Base-by-base conservation (phyloP, 2,329 filamentous ascomycete species). In the Colletotrichum sp. region DNA sequence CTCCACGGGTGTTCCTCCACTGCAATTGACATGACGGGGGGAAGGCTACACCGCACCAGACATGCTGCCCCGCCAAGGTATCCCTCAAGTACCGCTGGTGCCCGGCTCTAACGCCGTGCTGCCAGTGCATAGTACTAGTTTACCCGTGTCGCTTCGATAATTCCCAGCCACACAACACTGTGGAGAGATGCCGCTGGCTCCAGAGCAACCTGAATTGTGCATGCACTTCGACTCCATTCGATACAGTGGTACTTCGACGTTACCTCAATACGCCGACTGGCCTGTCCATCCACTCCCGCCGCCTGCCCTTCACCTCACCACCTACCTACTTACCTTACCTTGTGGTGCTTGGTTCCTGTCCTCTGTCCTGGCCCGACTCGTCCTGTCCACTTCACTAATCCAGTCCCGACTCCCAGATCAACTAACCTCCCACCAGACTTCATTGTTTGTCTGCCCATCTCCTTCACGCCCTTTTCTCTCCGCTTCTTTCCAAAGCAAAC, bases 281-380 rank as follows among this genome's bases (percentile, higher is more conserved):
- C 28, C 63, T 28, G 24, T 59, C 70, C 36, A 68, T 64, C 59
- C 68, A 65, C 65, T 70, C 71, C 56, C 43, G 32, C 70, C 59
- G 66, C 55, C 71, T 70, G 71, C 66, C 71, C 26, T 73, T 73
- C 59, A 66, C 68, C 62, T 74, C 68, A 72, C 68, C 72, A 71
- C 58, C 65, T 61, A 14, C 14, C 14, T 38, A 32, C 30, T 12
- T 32, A 18, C 14, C 43, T 13, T 52, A 52, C 43, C n/a, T 52
- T 48, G 43, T 21, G 43, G 43, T 48, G 43, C n/a, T 48, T 52
- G 43, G 43, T 70, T 58, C 34, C 68, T 56, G 36, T 55, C 67
- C 56, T 36, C 21, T 55, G 26, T n/a, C 13, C 26, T 55, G 61
- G 38, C 36, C 28, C 34, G 26, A 32, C 62, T 36, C 36, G 36